Evolutionary conservation across 2,329 filamentous ascomycete species (phyloP).

Genomic region (Hirsutella thompsonii): DNA sequence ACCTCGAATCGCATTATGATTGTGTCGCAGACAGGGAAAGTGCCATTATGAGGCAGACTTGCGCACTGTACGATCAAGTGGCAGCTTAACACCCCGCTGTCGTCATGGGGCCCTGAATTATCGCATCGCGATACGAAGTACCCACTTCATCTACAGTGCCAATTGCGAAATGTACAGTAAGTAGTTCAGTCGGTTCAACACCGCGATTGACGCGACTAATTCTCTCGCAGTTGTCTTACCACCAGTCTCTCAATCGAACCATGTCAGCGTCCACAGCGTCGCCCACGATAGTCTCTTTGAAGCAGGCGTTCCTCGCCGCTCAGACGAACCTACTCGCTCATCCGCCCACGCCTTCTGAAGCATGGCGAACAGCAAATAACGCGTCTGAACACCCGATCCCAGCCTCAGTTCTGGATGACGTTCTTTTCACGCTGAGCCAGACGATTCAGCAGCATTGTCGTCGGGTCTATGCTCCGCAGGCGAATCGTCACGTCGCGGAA

Average conservation of each 20-base stretch:
- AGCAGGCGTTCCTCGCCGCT: slow-evolving; percentile 48
- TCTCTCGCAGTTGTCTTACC: too few species aligned
- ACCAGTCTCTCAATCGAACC: background rate
- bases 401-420: slow-evolving; percentile 41
- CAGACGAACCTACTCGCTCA: slow-evolving; percentile 53
- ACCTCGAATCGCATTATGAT: too few species aligned
- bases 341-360: slow-evolving; percentile 39
- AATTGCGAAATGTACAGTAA: too few species aligned
- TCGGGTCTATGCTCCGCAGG: slow-evolving; percentile 53
- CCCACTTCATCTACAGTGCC: too few species aligned
- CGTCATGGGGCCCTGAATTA: too few species aligned
- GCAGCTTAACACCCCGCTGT: too few species aligned
- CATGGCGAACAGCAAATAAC: slow-evolving; percentile 37
- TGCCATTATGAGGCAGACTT: too few species aligned
- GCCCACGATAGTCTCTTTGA: slow-evolving; percentile 47
- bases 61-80: too few species aligned
- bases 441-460: slow-evolving; percentile 50
- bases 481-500: slow-evolving; percentile 58
- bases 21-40: too few species aligned
- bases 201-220: too few species aligned
- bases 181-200: too few species aligned
- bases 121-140: too few species aligned
- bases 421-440: slow-evolving; percentile 45
- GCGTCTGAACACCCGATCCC: slow-evolving; percentile 26
- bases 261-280: slow-evolving; percentile 11